phyloP scores from a whole-genome alignment of 805 yeast species.

The Metschnikowia hibisci region DNA sequence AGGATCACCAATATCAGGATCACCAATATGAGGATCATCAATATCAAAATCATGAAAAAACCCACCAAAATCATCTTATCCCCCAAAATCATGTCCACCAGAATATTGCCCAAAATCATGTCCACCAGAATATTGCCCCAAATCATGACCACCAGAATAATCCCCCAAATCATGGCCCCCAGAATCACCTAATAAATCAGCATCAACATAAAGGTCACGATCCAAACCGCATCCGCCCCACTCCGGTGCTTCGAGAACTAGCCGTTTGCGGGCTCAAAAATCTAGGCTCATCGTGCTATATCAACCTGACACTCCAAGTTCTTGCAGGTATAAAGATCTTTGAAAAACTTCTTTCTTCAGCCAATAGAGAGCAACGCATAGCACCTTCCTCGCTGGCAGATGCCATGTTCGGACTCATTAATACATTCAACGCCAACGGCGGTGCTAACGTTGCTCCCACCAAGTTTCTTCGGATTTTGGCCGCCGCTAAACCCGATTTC shows the following conservation, averaged over 20 bases:
- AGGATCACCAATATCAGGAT: neutral
- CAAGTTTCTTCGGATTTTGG: slow-evolving; percentile 52
- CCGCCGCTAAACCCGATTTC: slow-evolving; percentile 59
- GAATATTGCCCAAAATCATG: too few relatives aligned
- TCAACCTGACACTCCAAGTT: slow-evolving; percentile 70
- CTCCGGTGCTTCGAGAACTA: slow-evolving; percentile 29
- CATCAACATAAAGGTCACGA: neutral
- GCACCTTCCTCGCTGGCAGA: slow-evolving; percentile 34
- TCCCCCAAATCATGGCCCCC: too few relatives aligned
- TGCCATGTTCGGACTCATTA: slow-evolving; percentile 51
- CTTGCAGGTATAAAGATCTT: slow-evolving; percentile 53
- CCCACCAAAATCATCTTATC: neutral
- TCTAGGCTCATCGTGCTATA: slow-evolving; percentile 71
- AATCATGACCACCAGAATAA: neutral
- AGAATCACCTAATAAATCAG: neutral
- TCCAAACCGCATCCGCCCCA: neutral
- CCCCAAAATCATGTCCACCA: neutral
- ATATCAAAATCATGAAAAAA: neutral
- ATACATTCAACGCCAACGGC: slow-evolving; percentile 55
- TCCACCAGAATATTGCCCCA: too few relatives aligned
- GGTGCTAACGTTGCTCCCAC: slow-evolving; percentile 63
- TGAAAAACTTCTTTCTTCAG: slow-evolving; percentile 45
- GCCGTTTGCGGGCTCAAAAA: slow-evolving; percentile 62
- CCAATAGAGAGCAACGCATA: slow-evolving; percentile 9
- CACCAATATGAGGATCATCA: too few relatives aligned